A percentile compares a stretch with the other conserved stretches of the same genome.
phyloP scores from a whole-genome alignment of 768 basidiomycete species.

The Coprinopsis strossmayeri region DNA sequence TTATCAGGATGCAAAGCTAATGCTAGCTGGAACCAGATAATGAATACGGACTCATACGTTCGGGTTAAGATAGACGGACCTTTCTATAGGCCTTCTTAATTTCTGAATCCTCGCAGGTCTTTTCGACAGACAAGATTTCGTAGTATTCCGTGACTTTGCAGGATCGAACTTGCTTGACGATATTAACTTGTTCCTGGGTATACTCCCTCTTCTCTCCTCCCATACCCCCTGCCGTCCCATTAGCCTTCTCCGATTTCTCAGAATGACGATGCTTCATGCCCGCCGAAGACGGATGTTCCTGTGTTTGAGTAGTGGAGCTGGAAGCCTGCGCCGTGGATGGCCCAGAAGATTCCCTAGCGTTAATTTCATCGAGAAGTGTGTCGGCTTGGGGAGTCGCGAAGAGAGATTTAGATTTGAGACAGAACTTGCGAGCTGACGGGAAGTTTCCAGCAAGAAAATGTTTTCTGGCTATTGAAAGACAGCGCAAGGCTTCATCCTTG shows the following conservation, averaged over 20 bases:
- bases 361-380: conserved; percentile 60
- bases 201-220: conserved; percentile 78
- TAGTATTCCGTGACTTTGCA: conserved; percentile 93
- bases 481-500: conserved; percentile 83
- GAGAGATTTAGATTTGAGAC: conserved; percentile 78
- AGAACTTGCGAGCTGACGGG: conserved; percentile 80
- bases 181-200: conserved; percentile 72
- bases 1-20: conserved; percentile 88
- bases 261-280: conserved; percentile 61
- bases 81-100: conserved; percentile 96
- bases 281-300: conserved; percentile 70
- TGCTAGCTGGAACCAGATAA: conserved; percentile 66
- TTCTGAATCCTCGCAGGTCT: conserved; percentile 76
- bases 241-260: conserved; percentile 19
- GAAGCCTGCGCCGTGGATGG: conserved; percentile 29
- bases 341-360: conserved; percentile 46
- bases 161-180: conserved; percentile 78
- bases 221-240: conserved; percentile 55
- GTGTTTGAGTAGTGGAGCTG: conserved; percentile 40
- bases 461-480: conserved; percentile 71
- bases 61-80: too few species aligned
- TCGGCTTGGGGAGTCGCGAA: conserved; percentile 74
- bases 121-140: conserved; percentile 77
- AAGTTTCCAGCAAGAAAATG: conserved; percentile 69
- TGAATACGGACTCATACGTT: too few species aligned